Percentiles rank a stretch among this genome's conserved stretches.
These are phyloP conservation scores for Ceratocystis diversiconidia DNA, from an alignment of 2,329 filamentous ascomycete species.

Conservation along the genomic window DNA sequence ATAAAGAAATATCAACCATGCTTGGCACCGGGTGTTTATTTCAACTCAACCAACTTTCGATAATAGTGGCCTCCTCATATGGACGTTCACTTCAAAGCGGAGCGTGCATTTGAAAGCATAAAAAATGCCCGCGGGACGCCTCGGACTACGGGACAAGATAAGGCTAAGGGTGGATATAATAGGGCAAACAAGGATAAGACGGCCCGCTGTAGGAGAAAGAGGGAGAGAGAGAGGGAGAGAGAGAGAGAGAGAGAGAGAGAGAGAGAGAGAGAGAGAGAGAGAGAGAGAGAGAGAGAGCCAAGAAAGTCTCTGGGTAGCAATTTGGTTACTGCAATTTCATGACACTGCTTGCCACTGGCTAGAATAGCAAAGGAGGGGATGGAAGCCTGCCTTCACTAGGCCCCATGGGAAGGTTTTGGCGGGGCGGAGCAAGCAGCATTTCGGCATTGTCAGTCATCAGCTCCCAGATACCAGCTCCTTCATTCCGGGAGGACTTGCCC, in stretches of 20 bases:
- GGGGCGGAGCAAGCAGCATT: not conserved
- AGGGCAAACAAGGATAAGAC: not conserved
- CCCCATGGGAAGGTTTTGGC: not conserved
- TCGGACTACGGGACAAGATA: not conserved
- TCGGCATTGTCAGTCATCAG: no score
- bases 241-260: not conserved
- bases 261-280: no score
- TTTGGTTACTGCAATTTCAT: not conserved
- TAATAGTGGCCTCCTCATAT: not conserved
- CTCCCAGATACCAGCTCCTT: not conserved
- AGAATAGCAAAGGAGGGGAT: not conserved
- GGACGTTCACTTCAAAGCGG: not conserved
- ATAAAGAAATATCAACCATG: not conserved
- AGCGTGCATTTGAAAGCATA: constrained; percentile 1
- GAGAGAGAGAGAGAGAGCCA: no score
- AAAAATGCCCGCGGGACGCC: not conserved
- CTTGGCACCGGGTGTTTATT: not conserved
- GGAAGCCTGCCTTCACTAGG: not conserved
- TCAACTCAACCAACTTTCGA: not conserved
- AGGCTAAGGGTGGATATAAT: not conserved
- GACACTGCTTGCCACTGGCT: not conserved
- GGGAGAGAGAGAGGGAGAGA: not conserved
- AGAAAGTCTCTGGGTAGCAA: no score
- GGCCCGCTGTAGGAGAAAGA: not conserved
- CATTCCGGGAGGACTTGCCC: not conserved